Evolutionary conservation across 2,329 filamentous ascomycete species (phyloP).

Genomic region (Aspergillus japonicus): DNA sequence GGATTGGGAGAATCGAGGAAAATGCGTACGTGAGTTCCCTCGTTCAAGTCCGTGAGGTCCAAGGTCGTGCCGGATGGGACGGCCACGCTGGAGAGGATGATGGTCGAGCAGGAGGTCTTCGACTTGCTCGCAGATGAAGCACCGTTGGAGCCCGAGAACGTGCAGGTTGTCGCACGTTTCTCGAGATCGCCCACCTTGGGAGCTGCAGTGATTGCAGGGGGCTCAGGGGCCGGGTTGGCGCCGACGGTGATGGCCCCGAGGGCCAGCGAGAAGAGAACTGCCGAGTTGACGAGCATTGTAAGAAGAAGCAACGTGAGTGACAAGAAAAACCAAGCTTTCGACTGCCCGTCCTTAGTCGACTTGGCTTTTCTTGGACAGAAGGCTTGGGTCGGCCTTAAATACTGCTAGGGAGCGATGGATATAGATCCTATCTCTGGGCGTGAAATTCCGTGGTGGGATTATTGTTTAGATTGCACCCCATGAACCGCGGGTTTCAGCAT

Average conservation of each 20-base stretch:
- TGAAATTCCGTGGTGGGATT: neutral
- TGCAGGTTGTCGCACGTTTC: slow-evolving; percentile 6
- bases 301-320: neutral
- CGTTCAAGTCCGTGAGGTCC: slow-evolving; percentile 14
- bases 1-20: slow-evolving; percentile 1
- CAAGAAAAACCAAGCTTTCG: neutral
- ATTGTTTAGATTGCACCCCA: neutral
- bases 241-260: neutral
- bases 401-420: neutral
- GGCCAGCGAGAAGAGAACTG: neutral
- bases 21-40: slow-evolving; percentile 47
- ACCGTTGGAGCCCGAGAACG: slow-evolving; percentile 6
- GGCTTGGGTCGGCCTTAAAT: neutral
- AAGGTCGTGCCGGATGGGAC: slow-evolving; percentile 5
- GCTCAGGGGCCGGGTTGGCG: neutral
- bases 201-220: neutral
- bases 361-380: neutral
- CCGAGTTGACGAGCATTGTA: neutral
- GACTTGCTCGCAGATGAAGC: slow-evolving; percentile 1
- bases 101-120: slow-evolving; percentile 3
- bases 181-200: neutral
- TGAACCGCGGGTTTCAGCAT: neutral
- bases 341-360: neutral
- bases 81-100: slow-evolving; percentile 3
- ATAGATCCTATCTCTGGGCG: neutral